These are phyloP conservation scores for Rhodotorula graminis DNA, from an alignment of 768 basidiomycete genomes.

Conservation along the genomic window DNA sequence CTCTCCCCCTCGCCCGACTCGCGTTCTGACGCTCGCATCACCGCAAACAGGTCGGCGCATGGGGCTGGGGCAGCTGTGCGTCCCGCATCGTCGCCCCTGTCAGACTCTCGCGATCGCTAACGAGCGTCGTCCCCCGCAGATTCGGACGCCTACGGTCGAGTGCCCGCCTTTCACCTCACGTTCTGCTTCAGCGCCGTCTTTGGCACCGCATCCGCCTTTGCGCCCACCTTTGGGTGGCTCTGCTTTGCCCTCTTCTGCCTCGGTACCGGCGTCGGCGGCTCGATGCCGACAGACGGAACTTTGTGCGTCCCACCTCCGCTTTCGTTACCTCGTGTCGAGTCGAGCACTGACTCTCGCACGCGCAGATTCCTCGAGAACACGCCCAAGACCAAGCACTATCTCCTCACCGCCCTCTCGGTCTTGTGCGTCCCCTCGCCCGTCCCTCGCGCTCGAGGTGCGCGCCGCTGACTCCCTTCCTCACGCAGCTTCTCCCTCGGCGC, in stretches of 20 bases:
- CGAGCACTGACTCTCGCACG: not conserved
- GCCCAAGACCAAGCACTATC: conserved; percentile 83
- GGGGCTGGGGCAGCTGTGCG: conserved; percentile 71
- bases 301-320: conserved; percentile 41
- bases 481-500: conserved; percentile 76
- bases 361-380: conserved; percentile 74
- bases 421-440: conserved; percentile 50
- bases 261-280: conserved; percentile 81
- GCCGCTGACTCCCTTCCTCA: not conserved
- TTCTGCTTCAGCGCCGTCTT: conserved; percentile 85
- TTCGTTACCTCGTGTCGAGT: no score
- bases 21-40: no score
- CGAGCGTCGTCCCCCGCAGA: conserved; percentile 48
- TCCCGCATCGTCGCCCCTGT: no score
- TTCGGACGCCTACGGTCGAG: conserved; percentile 83
- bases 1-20: no score
- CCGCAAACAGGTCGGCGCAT: no score
- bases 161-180: conserved; percentile 84
- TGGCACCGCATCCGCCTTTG: conserved; percentile 71
- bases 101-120: no score
- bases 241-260: conserved; percentile 78
- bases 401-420: conserved; percentile 85
- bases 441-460: no score
- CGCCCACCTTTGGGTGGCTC: conserved; percentile 62
- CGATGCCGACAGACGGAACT: conserved; percentile 93